Evolutionary conservation across 2,329 filamentous ascomycete species (phyloP), one percentile per base, ranked within the genome.

Genomic region (Sclerotinia glacialis): DNA sequence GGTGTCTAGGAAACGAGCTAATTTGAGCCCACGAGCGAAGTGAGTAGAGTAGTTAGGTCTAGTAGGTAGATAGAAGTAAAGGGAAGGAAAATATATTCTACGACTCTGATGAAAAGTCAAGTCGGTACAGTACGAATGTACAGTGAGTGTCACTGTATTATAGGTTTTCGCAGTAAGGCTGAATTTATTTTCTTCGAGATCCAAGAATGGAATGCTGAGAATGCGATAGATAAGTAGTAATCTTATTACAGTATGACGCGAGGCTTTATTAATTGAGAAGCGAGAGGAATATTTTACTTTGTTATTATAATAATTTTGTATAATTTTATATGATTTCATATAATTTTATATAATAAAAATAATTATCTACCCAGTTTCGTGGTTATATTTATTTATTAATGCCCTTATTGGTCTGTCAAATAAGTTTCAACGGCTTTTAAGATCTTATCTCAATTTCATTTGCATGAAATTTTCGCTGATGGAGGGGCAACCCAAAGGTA

Each of bases 221-320:
- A 12, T 34, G 56, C 21, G 42, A 60, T 34, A 47, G 28, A n/a
- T n/a, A n/a, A n/a, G n/a, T n/a, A n/a, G n/a, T n/a, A n/a, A n/a
- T n/a, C n/a, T n/a, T n/a, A n/a, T n/a, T n/a, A n/a, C n/a, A n/a
- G 28, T 60, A 68, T 64, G 66, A 69, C 42, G 66, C 67, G 61
- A 64, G 65, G 65, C 66, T 66, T 46, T 52, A 65, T 34, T 28
- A 21, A 40, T 40, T 40, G 37, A 40, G 37, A 40, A 40, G 37
- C 37, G 37, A 40, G 37, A 40, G 37, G 37, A 16, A 40, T 40
- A 16, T 40, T 40, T 40, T 5, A 40, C 2, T 40, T 40, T 12
- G 12, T 40, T 40, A 40, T 40, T 40, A 40, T 40, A 40, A 40
- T 40, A 40, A 40, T 16, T 40, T 40, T 16, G 16, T 40, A 16